phyloP scores from a whole-genome alignment of 129 eudicot genomes.

The Ambrosia trifida region DNA sequence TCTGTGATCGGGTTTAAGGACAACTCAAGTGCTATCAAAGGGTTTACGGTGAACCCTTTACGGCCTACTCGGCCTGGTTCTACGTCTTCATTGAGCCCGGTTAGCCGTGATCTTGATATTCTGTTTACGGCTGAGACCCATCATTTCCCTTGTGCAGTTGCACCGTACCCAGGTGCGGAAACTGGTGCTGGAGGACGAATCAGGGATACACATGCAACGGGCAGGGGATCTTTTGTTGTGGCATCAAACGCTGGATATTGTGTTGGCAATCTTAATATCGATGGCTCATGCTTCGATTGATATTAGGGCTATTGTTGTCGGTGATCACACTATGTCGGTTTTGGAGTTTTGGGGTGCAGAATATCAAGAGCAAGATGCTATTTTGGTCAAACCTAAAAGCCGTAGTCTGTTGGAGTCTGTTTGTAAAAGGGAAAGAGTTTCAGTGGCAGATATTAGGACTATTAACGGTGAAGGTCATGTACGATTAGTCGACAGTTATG shows the following conservation, averaged over 20 bases:
- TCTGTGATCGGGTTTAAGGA: conserved; percentile 95
- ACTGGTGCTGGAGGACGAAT: conserved; percentile 97
- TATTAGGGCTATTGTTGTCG: conserved; percentile 83
- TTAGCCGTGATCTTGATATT: conserved; percentile 65
- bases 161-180: conserved; percentile 98
- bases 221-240: conserved; percentile 84
- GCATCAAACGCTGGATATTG: conserved; percentile 55
- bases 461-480: conserved; percentile 73
- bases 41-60: conserved; percentile 72
- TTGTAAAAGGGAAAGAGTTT: conserved; percentile 81
- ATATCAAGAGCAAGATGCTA: conserved; percentile 97
- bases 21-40: conserved; percentile 89
- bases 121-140: conserved; percentile 97
- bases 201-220: conserved; percentile 90
- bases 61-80: conserved; percentile 71
- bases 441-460: conserved; percentile 85
- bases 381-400: conserved; percentile 75
- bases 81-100: conserved; percentile 54
- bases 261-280: conserved; percentile 45
- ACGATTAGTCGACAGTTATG: conserved; percentile 59
- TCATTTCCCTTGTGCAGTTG: conserved; percentile 97
- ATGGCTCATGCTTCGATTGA: conserved; percentile 65
- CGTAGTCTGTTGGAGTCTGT: conserved; percentile 63
- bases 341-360: conserved; percentile 99
- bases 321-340: conserved; percentile 90